Evolutionary conservation across 2,329 filamentous ascomycete species (phyloP), one percentile per base, ranked within the genome.

Genomic region (Colletotrichum sp.): DNA sequence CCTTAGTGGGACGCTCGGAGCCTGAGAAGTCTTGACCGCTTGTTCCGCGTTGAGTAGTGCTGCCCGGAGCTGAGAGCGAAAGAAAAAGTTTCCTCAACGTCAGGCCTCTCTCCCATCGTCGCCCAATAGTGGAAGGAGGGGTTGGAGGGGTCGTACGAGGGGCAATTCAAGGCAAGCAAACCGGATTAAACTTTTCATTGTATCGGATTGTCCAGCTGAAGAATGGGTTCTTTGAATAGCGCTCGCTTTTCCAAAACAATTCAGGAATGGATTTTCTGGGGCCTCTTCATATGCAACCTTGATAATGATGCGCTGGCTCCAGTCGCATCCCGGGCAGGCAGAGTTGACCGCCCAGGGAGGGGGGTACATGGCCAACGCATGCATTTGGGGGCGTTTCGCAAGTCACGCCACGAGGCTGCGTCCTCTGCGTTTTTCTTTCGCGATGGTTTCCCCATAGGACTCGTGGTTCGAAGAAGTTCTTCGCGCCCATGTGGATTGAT

Each of bases 291-390:
- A 65, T 70, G 67, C 71, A 70, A 51, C 59, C 36, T 66, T 29
- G 68, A 21, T 36, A 47, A 51, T 57, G 63, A 59, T 74, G 72
- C 47, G 72, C 36, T 74, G 72, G 72, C 69, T 72, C 72, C 72
- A 74, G 58, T 74, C 16, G 69, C 51, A 67, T 72, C 72, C 72
- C 36, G 16, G 72, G 36, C 59, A 24, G 21, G 29, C 62, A 24
- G 13, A 21, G 36, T 47, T 71, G 69, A 72, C 72, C 72, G 72
- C 68, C 65, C 29, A 24, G 21, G 29, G 43, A 51, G 61, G 69
- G 43, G 66, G 70, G 65, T 68, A 68, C 66, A 59, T 68, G 66
- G 66, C 66, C 66, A 68, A 61, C 66, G 54, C 66, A 76, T 61
- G 55, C 34, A 68, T 68, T 61, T 61, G 27, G 38, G 36, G 57